phyloP scores from a whole-genome alignment of 2,329 filamentous ascomycete genomes.

The Chalara sp. region DNA sequence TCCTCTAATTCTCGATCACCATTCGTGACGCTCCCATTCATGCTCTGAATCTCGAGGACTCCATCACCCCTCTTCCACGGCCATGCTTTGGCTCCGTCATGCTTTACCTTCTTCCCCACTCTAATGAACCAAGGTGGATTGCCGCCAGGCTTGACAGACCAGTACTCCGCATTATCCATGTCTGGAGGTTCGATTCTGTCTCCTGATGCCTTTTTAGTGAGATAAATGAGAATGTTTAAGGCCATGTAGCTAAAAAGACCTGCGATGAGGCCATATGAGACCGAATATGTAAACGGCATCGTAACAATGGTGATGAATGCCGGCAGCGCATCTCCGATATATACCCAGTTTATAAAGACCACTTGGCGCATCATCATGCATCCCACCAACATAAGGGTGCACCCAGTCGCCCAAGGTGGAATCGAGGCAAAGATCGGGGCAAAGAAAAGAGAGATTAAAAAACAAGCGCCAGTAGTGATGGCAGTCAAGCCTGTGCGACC shows the following conservation, averaged over 20 bases:
- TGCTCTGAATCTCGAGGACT: background rate
- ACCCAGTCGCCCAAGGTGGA: constrained; percentile 71
- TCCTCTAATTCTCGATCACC: background rate
- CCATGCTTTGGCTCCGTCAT: background rate
- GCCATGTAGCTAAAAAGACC: constrained; percentile 48
- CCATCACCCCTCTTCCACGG: constrained; percentile 11
- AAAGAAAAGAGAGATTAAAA: constrained; percentile 67
- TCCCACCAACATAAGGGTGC: constrained; percentile 65
- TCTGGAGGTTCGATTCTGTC: constrained; percentile 44
- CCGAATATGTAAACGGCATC: constrained; percentile 74
- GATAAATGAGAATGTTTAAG: constrained; percentile 45
- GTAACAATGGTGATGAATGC: constrained; percentile 70
- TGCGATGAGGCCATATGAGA: constrained; percentile 70
- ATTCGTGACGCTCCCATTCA: background rate
- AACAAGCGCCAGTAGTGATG: constrained; percentile 62
- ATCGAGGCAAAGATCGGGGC: constrained; percentile 72
- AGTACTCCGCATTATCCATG: constrained; percentile 47
- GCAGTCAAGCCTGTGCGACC: constrained; percentile 68
- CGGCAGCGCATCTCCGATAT: constrained; percentile 68
- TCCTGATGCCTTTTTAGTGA: constrained; percentile 38
- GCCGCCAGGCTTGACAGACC: constrained; percentile 42
- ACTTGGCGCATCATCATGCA: constrained; percentile 74
- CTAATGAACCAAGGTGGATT: constrained; percentile 50
- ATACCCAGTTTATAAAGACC: constrained; percentile 68
- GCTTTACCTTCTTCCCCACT: constrained; percentile 13